Base-by-base conservation (phyloP, 75 land plant species). In the Azolla pinnata region DNA sequence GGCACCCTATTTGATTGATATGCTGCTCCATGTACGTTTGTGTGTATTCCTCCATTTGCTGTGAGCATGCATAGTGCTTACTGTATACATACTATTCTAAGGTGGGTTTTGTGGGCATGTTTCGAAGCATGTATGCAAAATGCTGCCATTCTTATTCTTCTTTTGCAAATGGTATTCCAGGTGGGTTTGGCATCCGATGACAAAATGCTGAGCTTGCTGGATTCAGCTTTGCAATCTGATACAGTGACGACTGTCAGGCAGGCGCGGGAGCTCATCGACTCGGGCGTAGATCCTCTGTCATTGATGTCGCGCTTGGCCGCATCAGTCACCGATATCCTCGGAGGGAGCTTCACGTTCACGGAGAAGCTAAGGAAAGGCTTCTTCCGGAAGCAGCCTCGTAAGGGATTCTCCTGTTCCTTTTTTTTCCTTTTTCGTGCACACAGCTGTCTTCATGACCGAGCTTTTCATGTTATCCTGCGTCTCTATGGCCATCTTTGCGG, bases 131-230 rank as follows among this genome's bases (percentile, higher is more conserved):
- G n/a, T n/a, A n/a, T n/a, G n/a, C n/a, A n/a, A n/a, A n/a, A n/a
- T n/a, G n/a, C n/a, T n/a, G n/a, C n/a, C n/a, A n/a, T n/a, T n/a
- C n/a, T n/a, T n/a, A n/a, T n/a, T n/a, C n/a, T n/a, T n/a, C n/a
- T n/a, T n/a, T n/a, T n/a, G n/a, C n/a, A n/a, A n/a, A n/a, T 7
- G 12, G 17, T 46, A 54, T n/a, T 76, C 63, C 66, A 73, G 76
- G 62, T 73, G 17, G 76, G 76, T 30, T 25, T 57, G 21, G 74
- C 71, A 19, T 68, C 76, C 16, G 72, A 73, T 68, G 74, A 58
- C 24, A 67, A 62, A 42, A 47, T 73, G 45, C 38, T 61, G 21
- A 74, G 71, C 46, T 47, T 73, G 38, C 38, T 73, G 29, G 54
- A 73, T 33, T 29, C 62, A 33, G 72, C 74, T 14, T 34, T 73